Percentiles rank a stretch among this genome's conserved stretches.
Conservation (phyloP, 106 monocot genomes). For the Agapanthus africanus region DNA sequence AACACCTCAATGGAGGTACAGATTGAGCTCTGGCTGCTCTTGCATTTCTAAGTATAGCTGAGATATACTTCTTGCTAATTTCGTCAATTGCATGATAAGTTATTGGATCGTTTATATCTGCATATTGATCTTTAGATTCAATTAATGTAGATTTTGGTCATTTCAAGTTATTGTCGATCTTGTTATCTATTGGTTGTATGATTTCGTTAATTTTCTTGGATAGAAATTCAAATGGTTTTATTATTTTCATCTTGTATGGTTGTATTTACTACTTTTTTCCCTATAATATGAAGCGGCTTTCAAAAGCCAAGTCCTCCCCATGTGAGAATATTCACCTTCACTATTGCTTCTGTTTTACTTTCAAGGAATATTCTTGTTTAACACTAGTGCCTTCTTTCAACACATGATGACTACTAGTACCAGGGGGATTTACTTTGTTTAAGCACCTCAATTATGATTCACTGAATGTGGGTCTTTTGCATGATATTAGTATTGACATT, state of each 20-base stretch:
- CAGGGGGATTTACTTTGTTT: neutral
- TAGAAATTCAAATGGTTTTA: neutral
- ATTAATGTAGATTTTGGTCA: neutral
- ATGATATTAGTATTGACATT: neutral
- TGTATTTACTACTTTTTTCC: neutral
- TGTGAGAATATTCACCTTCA: constrained; percentile 10
- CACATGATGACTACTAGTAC: constrained; percentile 8
- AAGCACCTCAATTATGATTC: neutral
- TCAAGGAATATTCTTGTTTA: neutral
- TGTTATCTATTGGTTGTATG: neutral
- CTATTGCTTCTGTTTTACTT: neutral
- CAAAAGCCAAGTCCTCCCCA: neutral
- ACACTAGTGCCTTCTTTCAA: neutral
- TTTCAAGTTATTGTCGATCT: neutral
- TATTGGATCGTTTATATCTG: neutral
- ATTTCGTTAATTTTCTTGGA: neutral
- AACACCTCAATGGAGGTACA: neutral
- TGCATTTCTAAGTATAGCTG: neutral
- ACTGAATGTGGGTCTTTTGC: neutral
- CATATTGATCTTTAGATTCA: neutral
- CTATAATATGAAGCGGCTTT: neutral
- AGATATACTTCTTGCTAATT: neutral
- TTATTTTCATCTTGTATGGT: neutral
- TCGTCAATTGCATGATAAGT: neutral
- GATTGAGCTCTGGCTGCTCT: neutral